A percentile compares a stretch with the other conserved stretches of the same genome.
These are phyloP conservation scores for Monilinia aucupariae DNA, from an alignment of 2,329 filamentous ascomycete species.

Conservation along the genomic window DNA sequence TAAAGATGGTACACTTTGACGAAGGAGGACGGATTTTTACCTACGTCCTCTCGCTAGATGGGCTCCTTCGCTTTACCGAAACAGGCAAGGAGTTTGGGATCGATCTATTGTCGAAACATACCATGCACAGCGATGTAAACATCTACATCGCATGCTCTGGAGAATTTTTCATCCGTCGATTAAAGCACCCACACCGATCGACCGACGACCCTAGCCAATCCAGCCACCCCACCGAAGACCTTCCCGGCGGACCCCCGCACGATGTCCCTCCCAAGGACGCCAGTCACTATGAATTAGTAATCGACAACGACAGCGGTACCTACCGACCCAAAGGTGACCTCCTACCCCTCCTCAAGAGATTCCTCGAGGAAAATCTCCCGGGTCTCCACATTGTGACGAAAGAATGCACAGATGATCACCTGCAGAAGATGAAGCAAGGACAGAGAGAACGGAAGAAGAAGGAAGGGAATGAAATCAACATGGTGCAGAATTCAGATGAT, in stretches of 20 bases:
- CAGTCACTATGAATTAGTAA: conserved; percentile 74
- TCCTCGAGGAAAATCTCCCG: conserved; percentile 67
- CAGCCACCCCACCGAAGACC: conserved; percentile 48
- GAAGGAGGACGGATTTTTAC: conserved; percentile 84
- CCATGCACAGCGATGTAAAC: conserved; percentile 90
- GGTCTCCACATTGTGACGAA: conserved; percentile 69
- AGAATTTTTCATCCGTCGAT: conserved; percentile 81
- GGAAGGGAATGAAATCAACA: conserved; percentile 46
- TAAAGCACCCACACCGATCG: conserved; percentile 47
- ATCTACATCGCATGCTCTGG: conserved; percentile 89
- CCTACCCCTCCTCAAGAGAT: conserved; percentile 65
- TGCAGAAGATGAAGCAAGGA: conserved; percentile 68
- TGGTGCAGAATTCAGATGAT: conserved; percentile 49
- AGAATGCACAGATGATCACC: conserved; percentile 72
- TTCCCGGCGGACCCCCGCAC: conserved; percentile 44
- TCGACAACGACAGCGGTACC: conserved; percentile 93
- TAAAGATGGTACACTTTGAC: conserved; percentile 81
- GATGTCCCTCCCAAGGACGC: conserved; percentile 43
- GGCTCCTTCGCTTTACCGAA: conserved; percentile 83
- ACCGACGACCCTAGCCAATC: conserved; percentile 42
- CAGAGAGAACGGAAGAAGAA: conserved; percentile 71
- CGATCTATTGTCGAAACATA: conserved; percentile 89
- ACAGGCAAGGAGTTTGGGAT: conserved; percentile 94
- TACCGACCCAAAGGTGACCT: conserved; percentile 80
- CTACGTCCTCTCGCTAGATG: conserved; percentile 85